A percentile compares a stretch with the other conserved stretches of the same genome.
phyloP scores from a whole-genome alignment of 2,329 filamentous ascomycete species.

The Claviceps spartinae region DNA sequence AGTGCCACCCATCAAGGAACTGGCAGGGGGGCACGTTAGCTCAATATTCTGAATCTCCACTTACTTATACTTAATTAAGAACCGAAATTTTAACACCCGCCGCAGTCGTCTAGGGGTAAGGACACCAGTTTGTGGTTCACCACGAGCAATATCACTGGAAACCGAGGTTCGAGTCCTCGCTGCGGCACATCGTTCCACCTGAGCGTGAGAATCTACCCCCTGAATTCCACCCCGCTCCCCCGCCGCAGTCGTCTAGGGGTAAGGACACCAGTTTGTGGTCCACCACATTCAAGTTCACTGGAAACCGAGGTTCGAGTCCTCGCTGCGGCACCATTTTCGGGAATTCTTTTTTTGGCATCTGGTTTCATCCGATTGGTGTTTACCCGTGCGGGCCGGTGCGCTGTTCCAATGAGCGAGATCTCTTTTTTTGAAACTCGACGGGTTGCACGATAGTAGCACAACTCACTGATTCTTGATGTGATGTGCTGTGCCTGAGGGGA shows the following conservation, averaged over 20 bases:
- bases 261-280: slow-evolving; percentile 9
- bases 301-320: slow-evolving; percentile 10
- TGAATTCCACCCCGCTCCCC: neutral
- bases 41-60: neutral
- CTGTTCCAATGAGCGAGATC: no score
- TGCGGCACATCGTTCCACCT: slow-evolving; percentile 10
- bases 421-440: no score
- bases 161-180: slow-evolving; percentile 19
- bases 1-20: no score
- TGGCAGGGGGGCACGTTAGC: neutral
- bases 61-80: neutral
- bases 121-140: slow-evolving; percentile 17
- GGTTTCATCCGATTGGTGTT: neutral
- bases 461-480: no score
- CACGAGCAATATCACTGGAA: slow-evolving; percentile 12
- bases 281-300: neutral
- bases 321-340: slow-evolving; percentile 3
- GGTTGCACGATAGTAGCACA: no score
- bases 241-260: slow-evolving; percentile 9
- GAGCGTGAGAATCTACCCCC: rapidly evolving
- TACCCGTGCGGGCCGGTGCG: neutral
- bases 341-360: neutral
- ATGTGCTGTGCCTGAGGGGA: no score
- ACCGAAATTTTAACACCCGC: neutral
- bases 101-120: slow-evolving; percentile 17